Evolutionary conservation across 2,329 filamentous ascomycete genomes (phyloP), one percentile per base, ranked within the genome.

Genomic region (Aureobasidium pullulans): DNA sequence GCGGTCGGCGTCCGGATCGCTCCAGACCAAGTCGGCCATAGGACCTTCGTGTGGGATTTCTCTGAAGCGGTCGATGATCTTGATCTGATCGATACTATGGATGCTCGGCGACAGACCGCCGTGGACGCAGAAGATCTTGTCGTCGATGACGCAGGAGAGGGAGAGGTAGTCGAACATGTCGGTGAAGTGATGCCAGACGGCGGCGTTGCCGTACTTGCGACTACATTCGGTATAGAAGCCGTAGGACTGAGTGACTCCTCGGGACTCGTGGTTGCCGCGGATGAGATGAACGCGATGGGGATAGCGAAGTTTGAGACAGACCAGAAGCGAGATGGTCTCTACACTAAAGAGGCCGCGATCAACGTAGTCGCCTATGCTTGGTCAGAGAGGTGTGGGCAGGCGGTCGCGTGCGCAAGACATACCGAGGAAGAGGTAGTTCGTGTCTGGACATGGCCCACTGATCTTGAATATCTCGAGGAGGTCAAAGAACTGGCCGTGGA

Each of bases 111-210:
- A 73, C 71, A 74, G 74, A 79, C 87, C 94, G 72, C 94, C 94
- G 73, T 99, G 94, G 6, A 99, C 94, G 74, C 94, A 99, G 74
- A 99, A 99, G 66, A 99, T 99, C 73, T 97, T 90, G 74, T 99
- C 89, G 73, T 97, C 96, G 72, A 99, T 99, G 64, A 99, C 93
- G 62, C 97, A 95, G 68, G 90, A 96, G 60, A 99, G 79, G 7
- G 93, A 97, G 64, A 99, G 81, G 74, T 96, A 99, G 76, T 99
- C 94, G 75, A 99, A 99, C 92, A 99, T 97, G 77, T 99, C 94
- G 65, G 94, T 99, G 72, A 99, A 99, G 74, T 97, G 94, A 75
- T 99, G 94, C 94, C 94, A 99, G 23, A 99, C 94, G 68, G 94
- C 96, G 64, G 94, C 91, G 71, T 96, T 97, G 72, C 94, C 94